phyloP scores from a whole-genome alignment of 208 protist genomes.

The Crithidia thermophila region DNA sequence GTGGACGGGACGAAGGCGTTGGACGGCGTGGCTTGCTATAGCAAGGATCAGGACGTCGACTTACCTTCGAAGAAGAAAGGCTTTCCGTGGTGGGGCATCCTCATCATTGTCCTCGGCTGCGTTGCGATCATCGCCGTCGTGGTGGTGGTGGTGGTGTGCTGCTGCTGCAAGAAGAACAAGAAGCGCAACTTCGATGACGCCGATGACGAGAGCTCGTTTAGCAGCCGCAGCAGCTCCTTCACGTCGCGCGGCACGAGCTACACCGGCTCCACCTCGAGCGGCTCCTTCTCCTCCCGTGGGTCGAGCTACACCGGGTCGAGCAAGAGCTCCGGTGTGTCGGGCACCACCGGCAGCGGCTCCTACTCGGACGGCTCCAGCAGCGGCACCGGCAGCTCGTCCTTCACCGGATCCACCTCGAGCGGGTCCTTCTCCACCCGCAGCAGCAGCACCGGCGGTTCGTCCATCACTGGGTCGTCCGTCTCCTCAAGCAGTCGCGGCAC shows the following conservation, averaged over 20 bases:
- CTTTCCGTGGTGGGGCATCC: constrained; percentile 17
- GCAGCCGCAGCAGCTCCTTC: constrained; percentile 18
- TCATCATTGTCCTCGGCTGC: constrained; percentile 17
- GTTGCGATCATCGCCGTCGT: constrained; percentile 10
- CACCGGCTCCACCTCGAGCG: neutral
- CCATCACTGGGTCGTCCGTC: constrained; percentile 1
- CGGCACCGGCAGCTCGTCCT: neutral
- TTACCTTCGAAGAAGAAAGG: constrained; percentile 3
- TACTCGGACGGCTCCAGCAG: no score
- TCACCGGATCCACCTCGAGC: neutral
- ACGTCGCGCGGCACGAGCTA: neutral
- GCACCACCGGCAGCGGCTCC: no score
- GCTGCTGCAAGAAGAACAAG: constrained; percentile 20
- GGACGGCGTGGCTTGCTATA: constrained; percentile 20
- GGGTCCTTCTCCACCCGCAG: neutral
- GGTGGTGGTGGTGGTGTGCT: constrained; percentile 5
- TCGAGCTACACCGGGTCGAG: neutral
- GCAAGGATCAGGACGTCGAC: no score
- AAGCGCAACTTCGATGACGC: constrained; percentile 8
- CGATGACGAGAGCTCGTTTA: constrained; percentile 9
- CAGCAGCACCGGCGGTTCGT: neutral
- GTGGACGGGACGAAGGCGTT: constrained; percentile 16
- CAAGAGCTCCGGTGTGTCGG: neutral
- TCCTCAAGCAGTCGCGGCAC: neutral
- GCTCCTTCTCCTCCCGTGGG: neutral